A percentile compares a stretch with the other conserved stretches of the same genome.
Evolutionary conservation across 768 basidiomycete species (phyloP).

Genomic region (Serpula lacrymans): DNA sequence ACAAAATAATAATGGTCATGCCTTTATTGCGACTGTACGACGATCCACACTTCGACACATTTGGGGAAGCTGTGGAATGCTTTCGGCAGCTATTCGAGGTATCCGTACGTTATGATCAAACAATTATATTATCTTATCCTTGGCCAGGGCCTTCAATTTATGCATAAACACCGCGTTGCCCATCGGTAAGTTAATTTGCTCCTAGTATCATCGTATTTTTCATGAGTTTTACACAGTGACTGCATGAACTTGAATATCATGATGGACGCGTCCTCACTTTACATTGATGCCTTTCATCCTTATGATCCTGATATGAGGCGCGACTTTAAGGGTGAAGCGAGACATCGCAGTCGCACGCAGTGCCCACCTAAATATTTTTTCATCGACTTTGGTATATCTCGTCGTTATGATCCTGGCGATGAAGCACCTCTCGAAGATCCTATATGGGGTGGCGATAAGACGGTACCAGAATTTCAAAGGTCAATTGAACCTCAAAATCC

Average conservation of each 20-base stretch:
- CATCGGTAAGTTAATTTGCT: slow-evolving; percentile 32
- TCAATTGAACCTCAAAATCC: slow-evolving; percentile 19
- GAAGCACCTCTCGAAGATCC: too few relatives aligned
- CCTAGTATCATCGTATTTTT: too few relatives aligned
- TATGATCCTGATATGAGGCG: neutral
- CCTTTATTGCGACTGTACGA: slow-evolving; percentile 17
- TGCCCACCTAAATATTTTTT: slow-evolving; percentile 17
- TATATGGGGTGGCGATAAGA: slow-evolving; percentile 7
- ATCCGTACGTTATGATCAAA: too few relatives aligned
- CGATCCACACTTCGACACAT: slow-evolving; percentile 15
- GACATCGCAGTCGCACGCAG: slow-evolving; percentile 10
- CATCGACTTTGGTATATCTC: too few relatives aligned
- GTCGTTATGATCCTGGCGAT: too few relatives aligned
- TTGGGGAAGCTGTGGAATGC: slow-evolving; percentile 22
- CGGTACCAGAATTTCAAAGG: slow-evolving; percentile 30
- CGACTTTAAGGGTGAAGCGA: slow-evolving; percentile 5
- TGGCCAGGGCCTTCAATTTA: slow-evolving; percentile 35
- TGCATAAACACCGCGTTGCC: slow-evolving; percentile 34
- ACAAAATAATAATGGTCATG: slow-evolving; percentile 19
- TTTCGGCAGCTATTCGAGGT: slow-evolving; percentile 23
- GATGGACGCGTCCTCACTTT: slow-evolving; percentile 12
- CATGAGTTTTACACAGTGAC: slow-evolving; percentile 9
- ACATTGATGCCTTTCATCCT: slow-evolving; percentile 7
- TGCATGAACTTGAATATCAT: slow-evolving; percentile 8
- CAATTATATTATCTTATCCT: neutral